Evolutionary conservation across 192 early-diverging fungal species (phyloP).

Genomic region (Coemansia sp.): DNA sequence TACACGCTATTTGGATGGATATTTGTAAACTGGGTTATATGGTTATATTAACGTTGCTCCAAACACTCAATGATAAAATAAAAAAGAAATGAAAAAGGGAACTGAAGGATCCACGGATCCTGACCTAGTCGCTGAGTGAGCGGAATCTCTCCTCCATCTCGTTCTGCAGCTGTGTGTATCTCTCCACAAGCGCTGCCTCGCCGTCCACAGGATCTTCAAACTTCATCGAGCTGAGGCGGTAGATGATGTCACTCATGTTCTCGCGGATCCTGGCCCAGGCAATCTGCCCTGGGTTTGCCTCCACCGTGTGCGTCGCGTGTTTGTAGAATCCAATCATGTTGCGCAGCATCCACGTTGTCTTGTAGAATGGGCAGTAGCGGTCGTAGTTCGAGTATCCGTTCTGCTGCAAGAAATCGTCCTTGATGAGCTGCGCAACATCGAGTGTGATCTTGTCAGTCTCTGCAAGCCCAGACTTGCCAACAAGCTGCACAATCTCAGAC

Average conservation of each 20-base stretch:
- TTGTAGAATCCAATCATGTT: conserved; percentile 98
- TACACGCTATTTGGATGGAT: too few species aligned
- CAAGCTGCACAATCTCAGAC: conserved; percentile 99
- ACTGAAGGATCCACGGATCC: neutral
- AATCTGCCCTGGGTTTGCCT: conserved; percentile 82
- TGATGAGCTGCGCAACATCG: conserved; percentile 95
- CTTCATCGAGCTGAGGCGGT: conserved; percentile 99
- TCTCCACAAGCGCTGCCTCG: conserved; percentile 79
- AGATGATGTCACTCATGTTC: conserved; percentile 85
- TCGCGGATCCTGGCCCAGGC: conserved; percentile 97
- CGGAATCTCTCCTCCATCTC: conserved; percentile 97
- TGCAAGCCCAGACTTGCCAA: conserved; percentile 90
- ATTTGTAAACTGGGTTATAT: too few species aligned
- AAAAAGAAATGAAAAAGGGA: neutral
- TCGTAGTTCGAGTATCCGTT: conserved; percentile 99
- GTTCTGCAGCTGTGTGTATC: conserved; percentile 86
- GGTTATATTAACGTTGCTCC: too few species aligned
- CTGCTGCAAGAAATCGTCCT: conserved; percentile 99
- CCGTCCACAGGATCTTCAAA: conserved; percentile 99
- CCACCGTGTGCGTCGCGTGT: conserved; percentile 91
- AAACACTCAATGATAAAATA: neutral
- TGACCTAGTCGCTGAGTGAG: conserved; percentile 65
- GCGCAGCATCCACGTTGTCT: conserved; percentile 97
- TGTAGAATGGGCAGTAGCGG: conserved; percentile 99
- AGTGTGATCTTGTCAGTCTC: conserved; percentile 99